Base-by-base conservation (phyloP, 169 alveolate species). In the Neospora caninum region DNA sequence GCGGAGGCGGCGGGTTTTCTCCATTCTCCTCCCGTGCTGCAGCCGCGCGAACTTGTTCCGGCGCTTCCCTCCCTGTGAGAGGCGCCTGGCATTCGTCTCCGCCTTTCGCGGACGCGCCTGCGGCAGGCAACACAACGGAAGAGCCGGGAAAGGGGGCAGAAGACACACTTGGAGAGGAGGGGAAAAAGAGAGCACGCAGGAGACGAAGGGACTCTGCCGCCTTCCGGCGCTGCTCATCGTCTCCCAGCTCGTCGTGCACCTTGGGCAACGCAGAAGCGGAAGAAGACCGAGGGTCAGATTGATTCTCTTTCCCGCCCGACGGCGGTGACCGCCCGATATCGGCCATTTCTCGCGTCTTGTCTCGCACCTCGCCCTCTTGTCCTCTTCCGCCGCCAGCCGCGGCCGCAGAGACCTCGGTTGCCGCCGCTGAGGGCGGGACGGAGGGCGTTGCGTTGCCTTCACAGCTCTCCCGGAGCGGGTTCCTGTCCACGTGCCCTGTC, bases 181-280 rank as follows among this genome's bases (percentile, higher is more conserved):
- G 31, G 73, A 27, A 64, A 27, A 64, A 64, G 73, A 64, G 73
- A 16, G 25, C 16, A 9, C 31, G 73, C 22, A 82, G 53, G 67
- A 82, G 89, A 31, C 89, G 89, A 18, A 38, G 64, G 34, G 64
- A 4, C 64, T 82, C 89, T 25, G 43, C 53, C 34, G 82, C 82
- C 82, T 18, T 69, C 18, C 38, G 82, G 34, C 34, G 34, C 38
- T 69, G n/a, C 38, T 69, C 82, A 7, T 69, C 82, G n/a, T 69
- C 82, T 69, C 38, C 82, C 22, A 49, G 58, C 58, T 49, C 58
- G 2, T 69, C 38, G n/a, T 2, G 2, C 82, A 69, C n/a, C 34
- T 69, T 34, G 4, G 82, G 34, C 58, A 49, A 49, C 58, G 58
- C 4, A 29, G 82, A 69, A 69, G 82, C 82, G 6, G 82, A 9